Base-by-base conservation (phyloP, 495 filamentous ascomycete genomes). In the Podospora didyma region DNA sequence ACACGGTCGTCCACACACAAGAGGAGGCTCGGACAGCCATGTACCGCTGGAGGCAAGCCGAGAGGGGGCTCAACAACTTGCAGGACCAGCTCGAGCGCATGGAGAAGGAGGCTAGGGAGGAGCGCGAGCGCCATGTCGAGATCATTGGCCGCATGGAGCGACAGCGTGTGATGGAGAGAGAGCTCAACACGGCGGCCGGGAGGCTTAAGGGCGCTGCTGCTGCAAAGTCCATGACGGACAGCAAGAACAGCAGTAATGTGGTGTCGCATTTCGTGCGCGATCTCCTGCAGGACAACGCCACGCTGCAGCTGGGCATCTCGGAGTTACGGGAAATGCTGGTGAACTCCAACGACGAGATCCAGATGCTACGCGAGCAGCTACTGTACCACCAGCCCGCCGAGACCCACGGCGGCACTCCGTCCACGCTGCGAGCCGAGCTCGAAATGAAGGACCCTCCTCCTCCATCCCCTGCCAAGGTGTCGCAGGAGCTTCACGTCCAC, bases 261-360 rank as follows among this genome's bases (percentile, higher is more conserved):
- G 88, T 97, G 7, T 92, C 89, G 34, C 88, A 91, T 63, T 97
- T 98, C 57, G 93, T 98, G 53, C 90, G 90, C 65, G 93, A 97
- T 63, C 92, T 98, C 46, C 72, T 98, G 35, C 89, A 95, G 64
- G 93, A 98, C 67, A 98, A 98, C 66, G 90, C 90, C 14, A 95
- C 91, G 61, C 75, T 98, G 48, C 93, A 97, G 66, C 79, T 90
- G 52, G 91, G 89, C 12, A 92, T 96, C 48, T 82, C 90, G 53
- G 93, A 98, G 70, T 74, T 98, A 34, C 80, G 93, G 17, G 92
- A 96, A 67, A 86, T 97, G 88, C 79, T 98, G 23, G 81, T 89
- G 58, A 91, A 82, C 63, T 95, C 92, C n/a, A 95, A 97, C 66
- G 86, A 96, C 63, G 93, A 97, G 68, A 91, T 97, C 9, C 87